phyloP scores from a whole-genome alignment of 2,329 filamentous ascomycete species.

The Ceratocystis alfenasii region DNA sequence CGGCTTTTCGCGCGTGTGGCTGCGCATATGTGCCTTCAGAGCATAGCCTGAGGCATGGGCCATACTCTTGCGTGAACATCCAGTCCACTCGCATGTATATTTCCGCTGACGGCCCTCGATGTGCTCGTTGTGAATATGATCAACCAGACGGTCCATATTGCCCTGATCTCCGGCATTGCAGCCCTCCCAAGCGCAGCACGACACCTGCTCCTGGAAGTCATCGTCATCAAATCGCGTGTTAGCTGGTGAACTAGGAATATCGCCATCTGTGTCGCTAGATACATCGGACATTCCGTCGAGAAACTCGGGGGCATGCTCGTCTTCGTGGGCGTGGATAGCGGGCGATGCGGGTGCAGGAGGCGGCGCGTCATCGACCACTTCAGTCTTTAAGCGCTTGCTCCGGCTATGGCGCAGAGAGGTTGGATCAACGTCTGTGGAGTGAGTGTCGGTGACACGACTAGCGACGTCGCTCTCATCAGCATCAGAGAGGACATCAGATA shows the following conservation, averaged over 20 bases:
- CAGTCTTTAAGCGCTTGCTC: conserved; percentile 37
- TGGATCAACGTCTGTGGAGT: not conserved
- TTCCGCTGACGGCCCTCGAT: conserved; percentile 90
- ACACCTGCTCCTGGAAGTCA: conserved; percentile 65
- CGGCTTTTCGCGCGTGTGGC: conserved; percentile 94
- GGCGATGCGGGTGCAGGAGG: conserved; percentile 31
- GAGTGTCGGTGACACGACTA: conserved; percentile 1
- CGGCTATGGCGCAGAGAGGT: conserved; percentile 27
- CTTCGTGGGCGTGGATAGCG: conserved; percentile 28
- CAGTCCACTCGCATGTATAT: conserved; percentile 96
- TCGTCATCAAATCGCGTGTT: conserved; percentile 60
- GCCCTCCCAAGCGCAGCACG: conserved; percentile 64
- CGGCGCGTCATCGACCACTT: conserved; percentile 36
- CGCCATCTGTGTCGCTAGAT: conserved; percentile 82
- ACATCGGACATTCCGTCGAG: conserved; percentile 56
- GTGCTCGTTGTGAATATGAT: conserved; percentile 83
- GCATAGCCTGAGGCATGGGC: conserved; percentile 93
- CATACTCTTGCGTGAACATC: conserved; percentile 77
- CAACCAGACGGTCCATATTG: conserved; percentile 71
- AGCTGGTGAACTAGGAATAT: conserved; percentile 59
- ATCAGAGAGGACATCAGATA: conserved; percentile 26
- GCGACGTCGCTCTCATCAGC: conserved; percentile 29
- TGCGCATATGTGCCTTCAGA: conserved; percentile 91
- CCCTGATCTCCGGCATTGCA: conserved; percentile 58
- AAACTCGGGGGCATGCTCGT: conserved; percentile 39